These are phyloP conservation scores for Hericium erinaceus DNA, from an alignment of 768 basidiomycete species.

Conservation along the genomic window DNA sequence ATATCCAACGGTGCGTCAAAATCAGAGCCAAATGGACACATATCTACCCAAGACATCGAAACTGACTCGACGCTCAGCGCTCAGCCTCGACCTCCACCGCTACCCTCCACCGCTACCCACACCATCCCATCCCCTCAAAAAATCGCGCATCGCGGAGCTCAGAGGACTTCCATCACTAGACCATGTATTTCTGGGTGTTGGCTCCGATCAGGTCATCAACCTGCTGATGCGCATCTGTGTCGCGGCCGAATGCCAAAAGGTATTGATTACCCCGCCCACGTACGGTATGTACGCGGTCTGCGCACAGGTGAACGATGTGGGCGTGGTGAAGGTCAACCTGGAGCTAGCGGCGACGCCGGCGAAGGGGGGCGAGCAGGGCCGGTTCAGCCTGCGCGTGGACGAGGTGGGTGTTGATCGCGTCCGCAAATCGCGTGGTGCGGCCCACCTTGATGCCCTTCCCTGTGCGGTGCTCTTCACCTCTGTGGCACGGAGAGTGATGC, in stretches of 20 bases:
- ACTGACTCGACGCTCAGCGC: slow-evolving; percentile 29
- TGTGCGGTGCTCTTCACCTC: too few species aligned
- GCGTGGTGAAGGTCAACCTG: slow-evolving; percentile 67
- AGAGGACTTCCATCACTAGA: slow-evolving; percentile 51
- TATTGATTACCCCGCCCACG: slow-evolving; percentile 87
- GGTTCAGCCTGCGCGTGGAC: slow-evolving; percentile 68
- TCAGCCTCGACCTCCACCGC: slow-evolving; percentile 64
- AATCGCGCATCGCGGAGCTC: slow-evolving; percentile 61
- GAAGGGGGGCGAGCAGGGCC: slow-evolving; percentile 62
- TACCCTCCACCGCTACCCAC: slow-evolving; percentile 90
- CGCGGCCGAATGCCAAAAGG: slow-evolving; percentile 63
- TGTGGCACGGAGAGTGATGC: too few species aligned
- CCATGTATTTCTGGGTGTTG: slow-evolving; percentile 88
- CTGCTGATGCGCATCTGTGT: slow-evolving; percentile 88
- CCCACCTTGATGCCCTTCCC: too few species aligned
- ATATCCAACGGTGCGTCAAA: slow-evolving; percentile 25
- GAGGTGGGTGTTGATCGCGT: slow-evolving; percentile 38
- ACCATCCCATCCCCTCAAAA: slow-evolving; percentile 81
- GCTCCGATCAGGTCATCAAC: slow-evolving; percentile 95
- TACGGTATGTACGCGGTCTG: slow-evolving; percentile 99
- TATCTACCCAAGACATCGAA: slow-evolving; percentile 12
- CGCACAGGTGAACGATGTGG: slow-evolving; percentile 91
- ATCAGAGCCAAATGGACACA: slow-evolving; percentile 12
- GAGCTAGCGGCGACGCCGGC: slow-evolving; percentile 48
- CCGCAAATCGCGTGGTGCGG: background rate